Evolutionary conservation across 345 rosid species (phyloP), one percentile per base, ranked within the genome.

Genomic region (Jatropha curcas): DNA sequence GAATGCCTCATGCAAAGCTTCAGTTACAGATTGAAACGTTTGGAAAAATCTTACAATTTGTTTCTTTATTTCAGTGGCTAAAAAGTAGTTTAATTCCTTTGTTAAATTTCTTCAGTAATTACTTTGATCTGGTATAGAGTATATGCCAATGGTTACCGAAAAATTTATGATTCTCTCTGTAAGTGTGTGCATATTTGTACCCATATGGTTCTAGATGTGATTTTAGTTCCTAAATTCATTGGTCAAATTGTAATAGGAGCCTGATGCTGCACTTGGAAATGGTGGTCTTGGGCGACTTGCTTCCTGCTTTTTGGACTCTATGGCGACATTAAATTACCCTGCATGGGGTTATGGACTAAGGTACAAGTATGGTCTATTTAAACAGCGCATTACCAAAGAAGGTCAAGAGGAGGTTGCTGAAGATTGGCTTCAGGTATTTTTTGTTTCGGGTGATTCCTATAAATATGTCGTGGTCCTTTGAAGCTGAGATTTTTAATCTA

Each of bases 291-390:
- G 93, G 67, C 88, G 93, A 74, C 93, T 89, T 74, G 93, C 93
- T 16, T 89, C 97, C 11, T 91, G 97, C 71, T 91, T 91, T 81
- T 68, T 91, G 82, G 97, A 91, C 74, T 91, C 97, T 14, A 3
- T 89, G 88, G 97, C 97, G 24, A 91, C 97, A 41, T 80, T 91
- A 63, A 84, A 89, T 77, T 91, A 86, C 68, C 97, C 93, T 17
- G 93, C 97, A 68, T 87, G 97, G 97, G 97, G 97, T 30, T 91
- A 91, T 82, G 97, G 97, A 52, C 84, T 91, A 66, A 85, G 97
- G 70, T 91, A 91, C 79, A 89, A 74, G 76, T 89, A 91, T 73
- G 97, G 97, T 25, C 84, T 91, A 68, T 91, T 91, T 74, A 89
- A 91, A 80, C 97, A 91, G 71, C 71, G 67, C 51, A 89, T 89